These are phyloP conservation scores for Cudoniella acicularis DNA, from an alignment of 495 filamentous ascomycete species.

Conservation along the genomic window DNA sequence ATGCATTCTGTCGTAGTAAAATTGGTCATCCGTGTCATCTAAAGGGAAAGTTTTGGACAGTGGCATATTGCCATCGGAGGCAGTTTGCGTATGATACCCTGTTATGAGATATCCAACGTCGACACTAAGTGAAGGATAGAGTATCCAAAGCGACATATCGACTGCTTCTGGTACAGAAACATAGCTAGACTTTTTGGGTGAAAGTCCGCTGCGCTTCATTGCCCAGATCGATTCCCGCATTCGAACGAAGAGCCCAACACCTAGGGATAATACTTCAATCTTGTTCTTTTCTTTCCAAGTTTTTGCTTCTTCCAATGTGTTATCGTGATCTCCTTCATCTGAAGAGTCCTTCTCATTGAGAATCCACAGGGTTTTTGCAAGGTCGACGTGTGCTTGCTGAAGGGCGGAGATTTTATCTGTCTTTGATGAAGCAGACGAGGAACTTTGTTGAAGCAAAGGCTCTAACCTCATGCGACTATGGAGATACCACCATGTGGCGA, in stretches of 20 bases:
- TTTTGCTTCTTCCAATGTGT: conserved; percentile 33
- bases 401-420: conserved; percentile 37
- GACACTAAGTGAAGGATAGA: conserved; percentile 34
- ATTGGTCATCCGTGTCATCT: conserved; percentile 61
- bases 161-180: conserved; percentile 58
- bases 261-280: conserved; percentile 42
- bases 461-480: conserved; percentile 69
- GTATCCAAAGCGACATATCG: conserved; percentile 70
- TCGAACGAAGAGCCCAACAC: conserved; percentile 52
- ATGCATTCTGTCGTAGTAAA: conserved; percentile 69
- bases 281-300: conserved; percentile 19
- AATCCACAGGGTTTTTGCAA: conserved; percentile 81
- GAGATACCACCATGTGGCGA: conserved; percentile 81
- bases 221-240: conserved; percentile 67
- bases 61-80: conserved; percentile 30
- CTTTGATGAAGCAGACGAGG: conserved; percentile 38
- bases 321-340: conserved; percentile 31
- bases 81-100: conserved; percentile 8
- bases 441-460: conserved; percentile 52
- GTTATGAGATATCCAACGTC: not conserved
- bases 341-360: conserved; percentile 42
- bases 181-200: conserved; percentile 55
- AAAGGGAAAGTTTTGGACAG: conserved; percentile 66
- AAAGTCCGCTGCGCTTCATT: conserved; percentile 70
- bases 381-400: conserved; percentile 67